These are phyloP conservation scores for Trypanosoma platydactyli DNA, from an alignment of 208 protist genomes.

Conservation along the genomic window DNA sequence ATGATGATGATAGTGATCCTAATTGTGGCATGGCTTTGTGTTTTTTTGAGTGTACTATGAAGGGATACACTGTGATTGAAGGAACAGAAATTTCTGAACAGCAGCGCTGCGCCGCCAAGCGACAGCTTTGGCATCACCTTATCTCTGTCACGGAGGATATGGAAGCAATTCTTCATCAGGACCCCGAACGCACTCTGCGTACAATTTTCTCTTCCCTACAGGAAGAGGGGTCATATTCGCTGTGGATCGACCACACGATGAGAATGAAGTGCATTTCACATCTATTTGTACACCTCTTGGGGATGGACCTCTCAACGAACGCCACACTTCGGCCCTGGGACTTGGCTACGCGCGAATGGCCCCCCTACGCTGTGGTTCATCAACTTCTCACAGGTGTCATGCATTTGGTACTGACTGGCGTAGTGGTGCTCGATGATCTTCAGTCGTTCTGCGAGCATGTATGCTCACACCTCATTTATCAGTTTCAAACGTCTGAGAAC, in stretches of 20 bases:
- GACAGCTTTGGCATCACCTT: conserved; percentile 41
- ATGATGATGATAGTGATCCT: conserved; percentile 1
- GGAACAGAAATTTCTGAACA: conserved; percentile 4
- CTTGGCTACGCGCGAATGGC: conserved; percentile 45
- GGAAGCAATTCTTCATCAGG: conserved; percentile 34
- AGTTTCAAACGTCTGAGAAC: conserved; percentile 49
- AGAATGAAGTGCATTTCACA: conserved; percentile 6
- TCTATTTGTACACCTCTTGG: conserved; percentile 20
- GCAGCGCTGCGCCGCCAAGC: conserved; percentile 16
- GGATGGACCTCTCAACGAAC: conserved; percentile 10
- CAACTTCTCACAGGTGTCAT: conserved; percentile 30
- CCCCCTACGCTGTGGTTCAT: conserved; percentile 46
- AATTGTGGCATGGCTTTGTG: conserved; percentile 11
- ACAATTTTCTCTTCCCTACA: conserved; percentile 41
- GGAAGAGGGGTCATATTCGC: conserved; percentile 38
- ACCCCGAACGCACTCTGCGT: conserved; percentile 33
- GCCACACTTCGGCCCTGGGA: conserved; percentile 28
- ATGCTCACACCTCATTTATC: conserved; percentile 48
- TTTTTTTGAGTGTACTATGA: conserved; percentile 30
- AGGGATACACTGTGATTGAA: conserved; percentile 16
- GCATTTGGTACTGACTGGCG: conserved; percentile 24
- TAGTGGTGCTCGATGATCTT: conserved; percentile 9
- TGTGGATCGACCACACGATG: conserved; percentile 31
- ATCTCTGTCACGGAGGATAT: conserved; percentile 24
- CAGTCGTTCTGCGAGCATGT: conserved; percentile 37